Evolutionary conservation across 2,329 filamentous ascomycete species (phyloP), one percentile per base, ranked within the genome.

Genomic region (Aspergillus proliferans): DNA sequence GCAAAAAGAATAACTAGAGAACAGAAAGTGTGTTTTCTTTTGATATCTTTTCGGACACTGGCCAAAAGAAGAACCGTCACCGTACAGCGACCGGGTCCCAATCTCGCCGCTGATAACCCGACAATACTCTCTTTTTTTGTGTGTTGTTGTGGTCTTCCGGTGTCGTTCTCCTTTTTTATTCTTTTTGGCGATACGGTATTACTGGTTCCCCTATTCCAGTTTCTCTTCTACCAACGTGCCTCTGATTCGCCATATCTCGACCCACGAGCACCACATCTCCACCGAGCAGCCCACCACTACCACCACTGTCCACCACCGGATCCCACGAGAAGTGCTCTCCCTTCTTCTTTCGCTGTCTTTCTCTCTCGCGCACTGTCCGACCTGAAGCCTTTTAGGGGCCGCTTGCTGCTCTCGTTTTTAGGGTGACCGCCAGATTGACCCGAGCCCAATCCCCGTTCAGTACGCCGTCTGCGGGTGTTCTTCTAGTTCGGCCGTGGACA

Each of bases 321-420:
- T 65, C 63, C 64, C 67, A 69, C 65, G 65, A 68, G 64, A 61
- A 56, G 53, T 55, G 57, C 58, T 47, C 18, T 47, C 51, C 49
- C 52, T 60, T 52, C 46, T 55, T 57, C 58, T 53, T 53, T 52
- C 57, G 51, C 57, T 62, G 57, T 58, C 55, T 60, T 61, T 60
- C 52, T 57, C 47, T 49, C 45, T 56, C 54, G 50, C 52, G 36
- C 26, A 30, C 26, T 58, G 43, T 47, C 45, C 47, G 47, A 38
- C 51, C 51, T 49, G 48, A 56, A 56, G 56, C 57, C 59, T 65
- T 66, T 66, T 67, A 65, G 60, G 10, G 15, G 53, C 53, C 53
- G 57, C 57, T 52, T 61, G 50, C 50, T 58, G 56, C 55, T 54
- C 51, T 57, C 44, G 52, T 52, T 58, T 57, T 61, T 56, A 59